Evolutionary conservation across 108 stramenopile species (phyloP), one percentile per base, ranked within the genome.

Genomic region (Cyclotella cryptica): DNA sequence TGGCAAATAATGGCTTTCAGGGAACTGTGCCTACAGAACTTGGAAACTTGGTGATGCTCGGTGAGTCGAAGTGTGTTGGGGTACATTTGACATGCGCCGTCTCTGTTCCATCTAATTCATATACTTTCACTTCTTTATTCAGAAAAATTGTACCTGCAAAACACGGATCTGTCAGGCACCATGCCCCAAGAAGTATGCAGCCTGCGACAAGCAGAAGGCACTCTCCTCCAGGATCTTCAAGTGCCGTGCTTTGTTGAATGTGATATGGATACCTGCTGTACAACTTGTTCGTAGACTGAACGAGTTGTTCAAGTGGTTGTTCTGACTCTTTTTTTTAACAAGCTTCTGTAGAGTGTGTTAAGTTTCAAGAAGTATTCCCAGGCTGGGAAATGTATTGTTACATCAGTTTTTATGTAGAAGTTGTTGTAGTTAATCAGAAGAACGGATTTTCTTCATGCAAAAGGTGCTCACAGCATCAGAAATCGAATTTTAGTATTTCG

Each of bases 11-110:
- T 68, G 53, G 84, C 24, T 65, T 92, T 41, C 42, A 10, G 0
- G 91, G 91, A 17, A 60, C 47, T 3, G 81, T 92, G 28, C 92
- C 92, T 13, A 69, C 78, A 1, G 88, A 89, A 59, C 44, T 93
- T 35, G 85, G 86, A 10, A 66, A 74, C n/a, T 59, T 83, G 62
- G 57, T 59, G 12, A 13, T 42, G 22, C 53, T 80, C 59, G 79
- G 79, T 80, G 46, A 57, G 79, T 80, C 5, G 53, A 8, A 52
- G 39, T 71, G 11, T 12, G 24, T 78, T 43, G 22, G 17, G 7
- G 22, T 24, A 39, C 45, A 24, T 46, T 10, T 63, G 24, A 44
- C 26, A 55, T 3, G 11, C 43, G 57, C 52, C 45, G 18, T 22
- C 30, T n/a, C n/a, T n/a, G n/a, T n/a, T 46, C 6, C 18, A 46